Evolutionary conservation across 192 early-diverging fungal species (phyloP).

Genomic region (Rhizophagus sp.): DNA sequence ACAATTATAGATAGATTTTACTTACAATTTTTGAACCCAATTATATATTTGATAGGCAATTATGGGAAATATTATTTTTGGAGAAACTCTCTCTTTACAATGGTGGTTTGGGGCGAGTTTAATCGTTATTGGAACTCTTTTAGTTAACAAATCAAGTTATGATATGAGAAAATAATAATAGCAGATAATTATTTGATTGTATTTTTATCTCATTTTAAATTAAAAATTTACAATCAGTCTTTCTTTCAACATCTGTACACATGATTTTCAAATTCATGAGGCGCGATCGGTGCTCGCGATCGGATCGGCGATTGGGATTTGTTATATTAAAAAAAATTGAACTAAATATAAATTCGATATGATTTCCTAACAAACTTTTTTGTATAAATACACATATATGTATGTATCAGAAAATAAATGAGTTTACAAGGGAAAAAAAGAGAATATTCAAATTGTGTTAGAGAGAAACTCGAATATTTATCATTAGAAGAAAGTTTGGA

Average conservation of each 20-base stretch:
- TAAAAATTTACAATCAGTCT: too few species aligned
- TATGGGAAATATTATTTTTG: conserved; percentile 72
- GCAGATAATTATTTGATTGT: not conserved
- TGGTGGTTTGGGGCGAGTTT: conserved; percentile 88
- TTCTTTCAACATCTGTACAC: not conserved
- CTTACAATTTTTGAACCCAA: not conserved
- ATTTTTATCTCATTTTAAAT: too few species aligned
- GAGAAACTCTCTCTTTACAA: conserved; percentile 66
- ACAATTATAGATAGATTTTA: too few species aligned
- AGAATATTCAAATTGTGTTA: not conserved
- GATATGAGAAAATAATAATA: not conserved
- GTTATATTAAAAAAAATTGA: too few species aligned
- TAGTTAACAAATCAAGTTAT: conserved; percentile 5
- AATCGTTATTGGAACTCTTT: conserved; percentile 67
- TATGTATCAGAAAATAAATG: too few species aligned
- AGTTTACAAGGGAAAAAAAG: not conserved
- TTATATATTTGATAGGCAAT: conserved; percentile 54
- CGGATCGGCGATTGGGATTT: too few species aligned
- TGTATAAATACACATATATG: too few species aligned
- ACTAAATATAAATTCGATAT: too few species aligned
- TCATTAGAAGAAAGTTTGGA: not conserved
- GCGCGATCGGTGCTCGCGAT: too few species aligned
- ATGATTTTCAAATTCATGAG: too few species aligned
- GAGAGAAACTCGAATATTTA: not conserved
- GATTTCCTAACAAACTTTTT: too few species aligned